Conservation (phyloP, 352 stramenopile species). For the Globisporangium mamillatum region DNA sequence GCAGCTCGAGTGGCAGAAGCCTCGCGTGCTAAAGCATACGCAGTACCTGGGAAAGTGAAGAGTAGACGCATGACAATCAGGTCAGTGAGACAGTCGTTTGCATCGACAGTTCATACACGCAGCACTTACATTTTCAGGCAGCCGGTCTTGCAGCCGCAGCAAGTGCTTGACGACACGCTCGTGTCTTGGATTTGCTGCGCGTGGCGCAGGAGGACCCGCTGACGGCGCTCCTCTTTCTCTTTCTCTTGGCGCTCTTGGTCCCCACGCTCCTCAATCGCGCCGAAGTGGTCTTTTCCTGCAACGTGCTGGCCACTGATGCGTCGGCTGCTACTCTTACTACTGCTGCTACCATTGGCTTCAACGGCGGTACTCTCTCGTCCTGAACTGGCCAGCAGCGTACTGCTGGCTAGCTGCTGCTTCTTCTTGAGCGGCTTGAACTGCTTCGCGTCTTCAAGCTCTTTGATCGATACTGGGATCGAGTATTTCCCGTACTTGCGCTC, state of each 20-base stretch:
- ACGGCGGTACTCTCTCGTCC: neutral
- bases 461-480: conserved; percentile 35
- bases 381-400: neutral
- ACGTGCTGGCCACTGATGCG: conserved; percentile 3
- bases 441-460: conserved; percentile 39
- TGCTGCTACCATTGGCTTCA: conserved; percentile 7
- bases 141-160: conserved; percentile 82
- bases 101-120: neutral
- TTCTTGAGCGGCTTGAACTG: conserved; percentile 27
- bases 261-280: neutral
- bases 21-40: conserved; percentile 78
- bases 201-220: conserved; percentile 46
- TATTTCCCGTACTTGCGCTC: conserved; percentile 55
- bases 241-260: conserved; percentile 12
- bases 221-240: conserved; percentile 38
- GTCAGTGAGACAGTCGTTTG: neutral
- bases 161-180: conserved; percentile 67
- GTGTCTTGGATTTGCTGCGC: conserved; percentile 72
- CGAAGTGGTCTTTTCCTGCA: conserved; percentile 4
- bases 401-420: conserved; percentile 21
- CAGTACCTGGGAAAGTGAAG: conserved; percentile 52
- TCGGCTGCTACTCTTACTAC: neutral
- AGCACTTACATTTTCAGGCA: conserved; percentile 71
- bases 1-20: conserved; percentile 74
- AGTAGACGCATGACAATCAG: neutral